phyloP scores from a whole-genome alignment of 2,329 filamentous ascomycete genomes.

The Blastomyces percursus region DNA sequence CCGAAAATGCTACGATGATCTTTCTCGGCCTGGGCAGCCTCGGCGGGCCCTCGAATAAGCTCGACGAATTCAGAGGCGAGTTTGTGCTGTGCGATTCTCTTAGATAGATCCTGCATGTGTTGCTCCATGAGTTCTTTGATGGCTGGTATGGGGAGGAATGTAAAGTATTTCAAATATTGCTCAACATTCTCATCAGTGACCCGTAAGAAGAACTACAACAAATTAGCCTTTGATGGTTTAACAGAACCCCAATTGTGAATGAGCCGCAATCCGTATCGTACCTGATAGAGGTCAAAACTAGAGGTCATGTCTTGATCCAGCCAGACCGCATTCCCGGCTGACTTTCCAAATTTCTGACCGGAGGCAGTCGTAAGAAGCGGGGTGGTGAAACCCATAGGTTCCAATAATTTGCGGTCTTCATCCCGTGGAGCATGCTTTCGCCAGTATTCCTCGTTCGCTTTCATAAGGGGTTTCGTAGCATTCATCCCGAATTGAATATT shows the following conservation, averaged over 20 bases:
- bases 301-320: slow-evolving; percentile 71
- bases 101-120: slow-evolving; percentile 56
- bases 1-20: slow-evolving; percentile 43
- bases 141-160: slow-evolving; percentile 63
- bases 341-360: slow-evolving; percentile 91
- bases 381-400: slow-evolving; percentile 76
- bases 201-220: slow-evolving; percentile 64
- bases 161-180: slow-evolving; percentile 75
- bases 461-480: slow-evolving; percentile 63
- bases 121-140: slow-evolving; percentile 58
- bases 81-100: slow-evolving; percentile 68
- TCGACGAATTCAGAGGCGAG: slow-evolving; percentile 74
- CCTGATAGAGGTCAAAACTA: slow-evolving; percentile 72
- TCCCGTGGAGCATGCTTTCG: slow-evolving; percentile 13
- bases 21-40: slow-evolving; percentile 51
- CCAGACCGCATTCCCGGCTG: slow-evolving; percentile 88
- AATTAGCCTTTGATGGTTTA: slow-evolving; percentile 14
- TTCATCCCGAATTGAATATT: slow-evolving; percentile 91
- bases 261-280: slow-evolving; percentile 23
- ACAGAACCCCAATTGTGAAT: not conserved
- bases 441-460: slow-evolving; percentile 36
- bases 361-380: slow-evolving; percentile 76
- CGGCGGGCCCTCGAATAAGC: slow-evolving; percentile 60
- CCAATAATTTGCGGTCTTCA: slow-evolving; percentile 23
- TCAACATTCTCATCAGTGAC: slow-evolving; percentile 73